Percentiles rank a stretch among this genome's conserved stretches.
phyloP scores from a whole-genome alignment of 164 flowering plant species.

The Macadamia tetraphylla region DNA sequence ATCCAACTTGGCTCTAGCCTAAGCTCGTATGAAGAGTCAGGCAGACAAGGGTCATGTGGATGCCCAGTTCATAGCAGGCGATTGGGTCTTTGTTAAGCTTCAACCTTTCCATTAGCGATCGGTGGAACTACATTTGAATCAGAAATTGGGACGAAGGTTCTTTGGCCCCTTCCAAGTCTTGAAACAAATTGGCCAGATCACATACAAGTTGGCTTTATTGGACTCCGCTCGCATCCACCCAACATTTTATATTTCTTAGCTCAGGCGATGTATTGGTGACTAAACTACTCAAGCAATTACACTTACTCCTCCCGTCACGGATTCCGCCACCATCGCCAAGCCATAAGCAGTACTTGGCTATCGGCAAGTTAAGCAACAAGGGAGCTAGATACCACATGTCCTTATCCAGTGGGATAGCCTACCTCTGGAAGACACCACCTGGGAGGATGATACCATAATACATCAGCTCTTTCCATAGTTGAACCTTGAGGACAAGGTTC shows the following conservation, averaged over 20 bases:
- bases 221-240: neutral
- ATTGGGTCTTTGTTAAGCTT: neutral
- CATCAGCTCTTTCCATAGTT: no score
- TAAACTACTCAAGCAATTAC: no score
- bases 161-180: neutral
- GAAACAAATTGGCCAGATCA: neutral
- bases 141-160: neutral
- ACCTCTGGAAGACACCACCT: no score
- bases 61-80: neutral
- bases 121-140: no score
- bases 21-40: neutral
- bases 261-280: neutral
- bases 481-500: no score
- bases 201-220: neutral
- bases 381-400: no score
- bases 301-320: no score
- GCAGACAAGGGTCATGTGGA: neutral
- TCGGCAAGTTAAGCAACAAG: no score
- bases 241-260: slow-evolving; percentile 2
- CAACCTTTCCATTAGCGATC: neutral
- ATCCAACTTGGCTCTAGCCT: neutral
- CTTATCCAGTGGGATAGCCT: no score
- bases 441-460: no score
- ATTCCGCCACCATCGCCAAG: no score
- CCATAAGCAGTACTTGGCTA: no score